phyloP scores from a whole-genome alignment of 495 filamentous ascomycete genomes.

The Xylaria longipes region DNA sequence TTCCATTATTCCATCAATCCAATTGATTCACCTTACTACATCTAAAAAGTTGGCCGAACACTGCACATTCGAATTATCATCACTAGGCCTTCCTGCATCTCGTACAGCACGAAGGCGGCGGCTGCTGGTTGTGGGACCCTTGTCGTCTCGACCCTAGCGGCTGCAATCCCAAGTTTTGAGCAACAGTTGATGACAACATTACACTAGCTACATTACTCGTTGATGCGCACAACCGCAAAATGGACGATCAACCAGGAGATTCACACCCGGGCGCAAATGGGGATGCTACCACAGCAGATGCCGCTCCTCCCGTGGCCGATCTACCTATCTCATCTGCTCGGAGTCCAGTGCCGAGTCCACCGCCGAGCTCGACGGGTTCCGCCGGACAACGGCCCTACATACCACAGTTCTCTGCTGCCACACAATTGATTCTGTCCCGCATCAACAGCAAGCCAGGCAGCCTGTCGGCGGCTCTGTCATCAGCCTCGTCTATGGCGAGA shows the following conservation, averaged over 20 bases:
- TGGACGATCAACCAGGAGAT: slow-evolving; percentile 4
- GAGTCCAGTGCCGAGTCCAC: slow-evolving; percentile 30
- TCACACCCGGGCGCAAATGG: background rate
- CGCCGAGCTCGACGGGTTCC: slow-evolving; percentile 31
- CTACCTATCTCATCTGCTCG: background rate
- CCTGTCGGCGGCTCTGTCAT: slow-evolving; percentile 44
- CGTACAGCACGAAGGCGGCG: background rate
- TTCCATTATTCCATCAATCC: background rate
- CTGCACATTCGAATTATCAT: background rate
- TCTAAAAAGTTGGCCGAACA: background rate
- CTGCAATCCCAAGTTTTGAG: background rate
- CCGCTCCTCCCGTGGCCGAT: slow-evolving; percentile 5
- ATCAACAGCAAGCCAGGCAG: slow-evolving; percentile 52
- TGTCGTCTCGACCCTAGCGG: background rate
- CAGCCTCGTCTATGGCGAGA: slow-evolving; percentile 34
- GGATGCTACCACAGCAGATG: background rate
- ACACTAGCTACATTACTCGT: background rate
- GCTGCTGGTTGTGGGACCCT: background rate
- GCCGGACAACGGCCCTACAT: slow-evolving; percentile 47
- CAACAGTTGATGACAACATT: background rate
- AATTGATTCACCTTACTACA: background rate
- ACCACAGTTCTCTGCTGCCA: slow-evolving; percentile 61
- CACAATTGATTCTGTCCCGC: slow-evolving; percentile 63
- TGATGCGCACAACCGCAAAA: slow-evolving; percentile 7
- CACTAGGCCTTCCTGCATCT: background rate